phyloP scores from a whole-genome alignment of 805 yeast species.

The Ogataea populi-albae region DNA sequence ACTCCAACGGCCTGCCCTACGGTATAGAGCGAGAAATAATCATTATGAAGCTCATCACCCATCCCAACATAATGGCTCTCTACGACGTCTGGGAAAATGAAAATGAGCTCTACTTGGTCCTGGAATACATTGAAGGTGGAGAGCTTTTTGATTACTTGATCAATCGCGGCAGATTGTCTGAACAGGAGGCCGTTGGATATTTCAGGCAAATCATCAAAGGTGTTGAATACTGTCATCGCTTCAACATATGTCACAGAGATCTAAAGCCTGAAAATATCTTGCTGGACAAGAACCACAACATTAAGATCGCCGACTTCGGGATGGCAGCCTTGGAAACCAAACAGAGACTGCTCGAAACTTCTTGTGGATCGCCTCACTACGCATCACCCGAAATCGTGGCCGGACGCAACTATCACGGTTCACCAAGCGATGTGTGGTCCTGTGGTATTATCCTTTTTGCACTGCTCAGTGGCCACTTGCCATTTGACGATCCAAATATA shows the following conservation, averaged over 20 bases:
- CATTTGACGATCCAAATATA: constrained; percentile 81
- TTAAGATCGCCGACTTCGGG: constrained; percentile 83
- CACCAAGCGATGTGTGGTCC: constrained; percentile 86
- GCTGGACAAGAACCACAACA: constrained; percentile 60
- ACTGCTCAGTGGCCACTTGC: constrained; percentile 73
- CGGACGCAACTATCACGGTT: constrained; percentile 76
- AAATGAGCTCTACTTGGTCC: constrained; percentile 75
- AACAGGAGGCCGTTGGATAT: constrained; percentile 70
- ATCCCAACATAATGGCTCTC: constrained; percentile 87
- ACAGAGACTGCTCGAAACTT: constrained; percentile 68
- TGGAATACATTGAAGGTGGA: constrained; percentile 88
- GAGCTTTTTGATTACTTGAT: constrained; percentile 76
- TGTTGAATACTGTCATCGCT: constrained; percentile 76
- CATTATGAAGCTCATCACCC: constrained; percentile 92
- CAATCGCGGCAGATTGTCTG: constrained; percentile 66
- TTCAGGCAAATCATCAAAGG: constrained; percentile 77
- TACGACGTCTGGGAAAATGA: constrained; percentile 98
- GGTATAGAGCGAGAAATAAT: constrained; percentile 97
- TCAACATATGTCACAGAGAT: constrained; percentile 80
- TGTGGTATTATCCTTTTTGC: constrained; percentile 84
- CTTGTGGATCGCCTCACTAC: constrained; percentile 87
- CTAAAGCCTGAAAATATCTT: constrained; percentile 77
- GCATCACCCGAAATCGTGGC: constrained; percentile 86
- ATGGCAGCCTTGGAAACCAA: constrained; percentile 83
- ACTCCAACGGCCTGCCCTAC: constrained; percentile 67